Evolutionary conservation across 2,329 filamentous ascomycete genomes (phyloP).

Genomic region (Aspergillus neoniger): DNA sequence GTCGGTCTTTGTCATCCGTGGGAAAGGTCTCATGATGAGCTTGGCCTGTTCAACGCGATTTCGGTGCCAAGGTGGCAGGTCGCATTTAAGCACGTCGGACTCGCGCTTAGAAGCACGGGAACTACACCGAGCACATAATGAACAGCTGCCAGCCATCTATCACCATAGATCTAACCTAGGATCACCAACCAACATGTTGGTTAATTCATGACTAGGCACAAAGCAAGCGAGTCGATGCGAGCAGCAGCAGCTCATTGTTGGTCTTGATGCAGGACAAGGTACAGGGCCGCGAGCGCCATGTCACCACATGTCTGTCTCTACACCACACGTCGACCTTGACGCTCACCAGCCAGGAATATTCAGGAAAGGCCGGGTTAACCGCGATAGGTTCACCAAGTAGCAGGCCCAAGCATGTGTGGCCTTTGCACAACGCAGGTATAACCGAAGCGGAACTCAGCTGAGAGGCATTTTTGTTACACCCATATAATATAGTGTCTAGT

Average conservation of each 20-base stretch:
- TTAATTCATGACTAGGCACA: background rate
- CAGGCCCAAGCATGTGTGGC: background rate
- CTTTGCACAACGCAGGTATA: background rate
- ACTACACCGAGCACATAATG: background rate
- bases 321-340: background rate
- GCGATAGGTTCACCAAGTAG: background rate
- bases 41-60: background rate
- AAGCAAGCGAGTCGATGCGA: background rate
- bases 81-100: background rate
- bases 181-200: no score
- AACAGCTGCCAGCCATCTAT: background rate
- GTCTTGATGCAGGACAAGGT: background rate
- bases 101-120: background rate
- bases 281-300: background rate
- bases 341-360: no score
- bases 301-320: background rate
- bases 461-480: background rate
- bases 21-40: background rate
- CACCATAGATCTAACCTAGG: background rate
- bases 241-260: background rate
- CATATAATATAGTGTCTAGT: background rate
- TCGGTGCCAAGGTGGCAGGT: background rate
- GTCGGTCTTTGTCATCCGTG: background rate
- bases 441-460: background rate
- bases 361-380: background rate